These are phyloP conservation scores for Blastobotrys americana DNA, from an alignment of 805 yeast species.

Conservation along the genomic window DNA sequence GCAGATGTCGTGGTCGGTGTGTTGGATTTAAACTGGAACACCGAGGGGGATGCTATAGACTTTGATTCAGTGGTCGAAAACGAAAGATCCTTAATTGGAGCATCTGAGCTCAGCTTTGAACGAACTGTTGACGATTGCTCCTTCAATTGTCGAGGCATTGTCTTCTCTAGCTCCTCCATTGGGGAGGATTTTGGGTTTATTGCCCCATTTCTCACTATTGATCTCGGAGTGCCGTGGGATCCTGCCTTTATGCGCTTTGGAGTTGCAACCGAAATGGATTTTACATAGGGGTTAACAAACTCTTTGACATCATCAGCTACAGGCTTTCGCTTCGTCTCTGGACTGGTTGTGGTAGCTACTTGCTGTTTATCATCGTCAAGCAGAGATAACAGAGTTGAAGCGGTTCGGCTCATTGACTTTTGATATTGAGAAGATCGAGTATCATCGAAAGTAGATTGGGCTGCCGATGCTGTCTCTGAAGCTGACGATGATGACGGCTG, in stretches of 20 bases:
- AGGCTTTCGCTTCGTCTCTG: not conserved
- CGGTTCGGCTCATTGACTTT: constrained; percentile 38
- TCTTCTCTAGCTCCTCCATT: constrained; percentile 15
- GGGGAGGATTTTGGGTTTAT: not conserved
- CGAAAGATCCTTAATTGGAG: too few relatives aligned
- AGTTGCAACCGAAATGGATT: not conserved
- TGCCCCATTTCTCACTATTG: not conserved
- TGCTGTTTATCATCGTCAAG: constrained; percentile 28
- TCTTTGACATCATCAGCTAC: constrained; percentile 20
- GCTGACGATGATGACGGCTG: constrained; percentile 1
- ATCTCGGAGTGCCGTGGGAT: not conserved
- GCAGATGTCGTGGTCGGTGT: not conserved
- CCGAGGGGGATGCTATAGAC: not conserved
- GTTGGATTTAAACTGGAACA: not conserved
- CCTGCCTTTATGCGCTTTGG: not conserved
- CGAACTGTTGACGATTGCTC: too few relatives aligned
- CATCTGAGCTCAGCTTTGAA: too few relatives aligned
- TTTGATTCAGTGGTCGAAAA: not conserved
- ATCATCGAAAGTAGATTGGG: too few relatives aligned
- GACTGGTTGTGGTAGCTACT: not conserved
- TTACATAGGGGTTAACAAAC: constrained; percentile 40
- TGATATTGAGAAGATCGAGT: too few relatives aligned
- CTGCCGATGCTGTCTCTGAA: not conserved
- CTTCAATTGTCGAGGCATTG: constrained; percentile 8
- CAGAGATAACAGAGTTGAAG: constrained; percentile 42